phyloP scores from a whole-genome alignment of 2,329 filamentous ascomycete genomes.

The Ceratocystis albifundus region DNA sequence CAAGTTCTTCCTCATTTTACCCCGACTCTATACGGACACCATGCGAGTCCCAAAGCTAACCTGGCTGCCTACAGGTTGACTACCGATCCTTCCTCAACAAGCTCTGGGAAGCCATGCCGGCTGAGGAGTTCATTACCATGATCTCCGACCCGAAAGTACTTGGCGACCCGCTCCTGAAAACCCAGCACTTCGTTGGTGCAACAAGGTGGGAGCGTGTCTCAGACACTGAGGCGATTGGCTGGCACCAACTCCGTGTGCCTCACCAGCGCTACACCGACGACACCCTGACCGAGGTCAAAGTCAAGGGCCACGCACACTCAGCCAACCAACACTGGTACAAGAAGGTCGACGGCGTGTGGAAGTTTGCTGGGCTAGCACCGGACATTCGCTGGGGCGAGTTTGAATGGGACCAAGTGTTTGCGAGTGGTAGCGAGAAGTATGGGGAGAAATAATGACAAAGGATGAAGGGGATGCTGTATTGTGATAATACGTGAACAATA shows the following conservation, averaged over 20 bases:
- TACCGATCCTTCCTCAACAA: slow-evolving; percentile 54
- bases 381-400: slow-evolving; percentile 47
- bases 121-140: slow-evolving; percentile 51
- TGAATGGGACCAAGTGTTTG: slow-evolving; percentile 46
- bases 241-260: slow-evolving; percentile 50
- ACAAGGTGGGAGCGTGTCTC: slow-evolving; percentile 47
- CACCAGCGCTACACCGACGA: slow-evolving; percentile 49
- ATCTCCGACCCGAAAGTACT: slow-evolving; percentile 45
- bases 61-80: slow-evolving; percentile 44
- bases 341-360: slow-evolving; percentile 49
- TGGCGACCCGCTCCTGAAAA: slow-evolving; percentile 49
- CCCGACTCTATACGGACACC: slow-evolving; percentile 40
- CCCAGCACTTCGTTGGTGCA: slow-evolving; percentile 53
- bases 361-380: slow-evolving; percentile 46
- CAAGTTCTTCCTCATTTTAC: slow-evolving; percentile 4
- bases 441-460: background rate
- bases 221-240: slow-evolving; percentile 47
- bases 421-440: slow-evolving; percentile 23
- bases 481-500: background rate
- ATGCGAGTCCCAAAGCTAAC: slow-evolving; percentile 42
- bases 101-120: slow-evolving; percentile 50
- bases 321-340: slow-evolving; percentile 47
- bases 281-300: slow-evolving; percentile 37
- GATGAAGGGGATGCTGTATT: too few species aligned
- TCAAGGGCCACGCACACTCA: slow-evolving; percentile 50